phyloP scores from a whole-genome alignment of 441 rosid species.

The Raphanus hybrid region DNA sequence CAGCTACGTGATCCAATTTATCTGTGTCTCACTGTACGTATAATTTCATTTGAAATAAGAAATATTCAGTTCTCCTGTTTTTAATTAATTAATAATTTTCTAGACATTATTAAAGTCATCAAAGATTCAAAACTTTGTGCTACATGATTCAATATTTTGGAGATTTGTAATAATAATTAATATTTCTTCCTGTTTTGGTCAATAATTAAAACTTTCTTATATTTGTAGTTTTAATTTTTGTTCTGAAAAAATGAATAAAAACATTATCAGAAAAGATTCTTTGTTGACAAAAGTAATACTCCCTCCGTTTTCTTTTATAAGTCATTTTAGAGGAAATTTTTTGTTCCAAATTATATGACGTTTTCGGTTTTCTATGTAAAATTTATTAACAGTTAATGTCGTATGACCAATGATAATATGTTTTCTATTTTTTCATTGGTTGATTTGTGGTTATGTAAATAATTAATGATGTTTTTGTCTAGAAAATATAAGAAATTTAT shows the following conservation, averaged over 20 bases:
- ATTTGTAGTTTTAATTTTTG: neutral
- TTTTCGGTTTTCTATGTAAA: too few species aligned
- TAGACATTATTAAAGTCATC: neutral
- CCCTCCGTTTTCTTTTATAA: too few species aligned
- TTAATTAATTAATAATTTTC: neutral
- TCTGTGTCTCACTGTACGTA: neutral
- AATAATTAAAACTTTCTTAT: neutral
- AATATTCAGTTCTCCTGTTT: neutral
- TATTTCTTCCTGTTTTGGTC: neutral
- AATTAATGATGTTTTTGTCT: too few species aligned
- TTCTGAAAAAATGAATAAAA: neutral
- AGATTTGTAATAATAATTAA: neutral
- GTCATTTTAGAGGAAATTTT: too few species aligned
- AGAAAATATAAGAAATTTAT: too few species aligned
- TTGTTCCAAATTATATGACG: too few species aligned
- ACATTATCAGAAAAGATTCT: neutral
- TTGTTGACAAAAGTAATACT: neutral
- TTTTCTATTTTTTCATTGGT: too few species aligned
- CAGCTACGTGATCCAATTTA: neutral
- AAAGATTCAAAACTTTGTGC: conserved; percentile 11
- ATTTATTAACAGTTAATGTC: too few species aligned
- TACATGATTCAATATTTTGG: conserved; percentile 7
- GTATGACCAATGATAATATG: too few species aligned
- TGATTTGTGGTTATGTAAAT: too few species aligned
- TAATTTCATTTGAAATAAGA: neutral